Evolutionary conservation across 305 asterid genomes (phyloP).

Genomic region (Ajuga reptans): DNA sequence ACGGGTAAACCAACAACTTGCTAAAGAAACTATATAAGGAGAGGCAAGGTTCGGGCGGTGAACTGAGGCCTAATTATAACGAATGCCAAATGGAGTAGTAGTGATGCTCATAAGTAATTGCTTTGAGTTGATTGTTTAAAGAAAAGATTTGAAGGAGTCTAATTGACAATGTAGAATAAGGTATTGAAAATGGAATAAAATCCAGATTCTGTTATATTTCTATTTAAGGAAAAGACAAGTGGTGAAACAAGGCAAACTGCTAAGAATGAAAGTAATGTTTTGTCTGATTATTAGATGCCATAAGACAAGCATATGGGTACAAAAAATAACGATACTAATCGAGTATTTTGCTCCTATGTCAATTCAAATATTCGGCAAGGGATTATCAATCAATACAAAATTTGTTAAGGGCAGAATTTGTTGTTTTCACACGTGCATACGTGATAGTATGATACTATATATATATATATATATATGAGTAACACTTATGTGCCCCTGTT

Average conservation of each 20-base stretch:
- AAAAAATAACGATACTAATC: conserved; percentile 15
- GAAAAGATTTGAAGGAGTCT: conserved; percentile 22
- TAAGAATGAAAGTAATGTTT: not conserved
- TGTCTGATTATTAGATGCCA: not conserved
- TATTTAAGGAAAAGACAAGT: conserved; percentile 19
- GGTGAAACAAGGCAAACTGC: conserved; percentile 29
- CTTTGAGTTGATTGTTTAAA: too few species aligned
- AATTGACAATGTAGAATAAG: not conserved
- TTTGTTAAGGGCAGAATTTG: too few species aligned
- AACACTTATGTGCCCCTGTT: too few species aligned
- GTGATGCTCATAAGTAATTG: not conserved
- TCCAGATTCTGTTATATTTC: not conserved
- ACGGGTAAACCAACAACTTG: not conserved
- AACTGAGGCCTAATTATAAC: not conserved
- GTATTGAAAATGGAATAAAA: conserved; percentile 13
- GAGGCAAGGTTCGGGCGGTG: not conserved
- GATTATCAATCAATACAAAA: too few species aligned
- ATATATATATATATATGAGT: too few species aligned
- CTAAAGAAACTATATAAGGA: not conserved
- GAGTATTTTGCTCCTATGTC: not conserved
- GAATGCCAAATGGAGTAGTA: conserved; percentile 24
- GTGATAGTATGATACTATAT: too few species aligned
- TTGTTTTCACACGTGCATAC: too few species aligned
- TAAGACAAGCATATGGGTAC: conserved; percentile 12
- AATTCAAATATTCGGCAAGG: conserved; percentile 20